Conservation (phyloP, 2,329 filamentous ascomycete species). For the Claviceps pusilla region DNA sequence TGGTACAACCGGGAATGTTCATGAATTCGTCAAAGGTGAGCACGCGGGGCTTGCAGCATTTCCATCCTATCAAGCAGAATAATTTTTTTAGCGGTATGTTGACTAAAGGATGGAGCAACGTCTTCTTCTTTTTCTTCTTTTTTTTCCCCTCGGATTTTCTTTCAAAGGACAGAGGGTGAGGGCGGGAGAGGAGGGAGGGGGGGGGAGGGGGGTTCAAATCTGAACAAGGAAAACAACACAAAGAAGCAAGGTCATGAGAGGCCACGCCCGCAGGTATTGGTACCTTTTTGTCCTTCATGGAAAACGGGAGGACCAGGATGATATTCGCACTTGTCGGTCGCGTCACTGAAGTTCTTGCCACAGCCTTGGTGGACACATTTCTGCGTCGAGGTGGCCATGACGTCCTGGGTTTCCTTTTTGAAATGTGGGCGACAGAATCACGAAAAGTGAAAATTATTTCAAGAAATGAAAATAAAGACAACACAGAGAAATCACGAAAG, state of each 20-base stretch:
- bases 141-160: not conserved
- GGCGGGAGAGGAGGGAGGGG: not conserved
- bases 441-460: too few relatives aligned
- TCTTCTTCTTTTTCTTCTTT: not conserved
- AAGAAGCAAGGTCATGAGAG: not conserved
- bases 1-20: slow-evolving; percentile 78
- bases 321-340: slow-evolving; percentile 73
- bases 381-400: slow-evolving; percentile 47
- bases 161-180: not conserved
- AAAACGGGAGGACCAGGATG: slow-evolving; percentile 90
- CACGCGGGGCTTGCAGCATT: slow-evolving; percentile 94
- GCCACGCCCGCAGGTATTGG: slow-evolving; percentile 3
- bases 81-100: not conserved
- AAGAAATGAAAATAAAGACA: not conserved
- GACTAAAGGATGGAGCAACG: not conserved
- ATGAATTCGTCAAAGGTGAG: slow-evolving; percentile 98
- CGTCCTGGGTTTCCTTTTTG: not conserved
- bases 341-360: slow-evolving; percentile 71
- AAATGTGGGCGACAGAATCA: not conserved
- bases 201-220: not conserved
- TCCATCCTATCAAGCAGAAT: slow-evolving; percentile 55
- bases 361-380: slow-evolving; percentile 97
- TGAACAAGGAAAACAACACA: not conserved
- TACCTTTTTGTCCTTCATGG: slow-evolving; percentile 97
- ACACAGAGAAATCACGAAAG: not conserved